A percentile compares a stretch with the other conserved stretches of the same genome.
phyloP scores from a whole-genome alignment of 2,329 filamentous ascomycete genomes.

The Lasiodiplodia hormozganensis region DNA sequence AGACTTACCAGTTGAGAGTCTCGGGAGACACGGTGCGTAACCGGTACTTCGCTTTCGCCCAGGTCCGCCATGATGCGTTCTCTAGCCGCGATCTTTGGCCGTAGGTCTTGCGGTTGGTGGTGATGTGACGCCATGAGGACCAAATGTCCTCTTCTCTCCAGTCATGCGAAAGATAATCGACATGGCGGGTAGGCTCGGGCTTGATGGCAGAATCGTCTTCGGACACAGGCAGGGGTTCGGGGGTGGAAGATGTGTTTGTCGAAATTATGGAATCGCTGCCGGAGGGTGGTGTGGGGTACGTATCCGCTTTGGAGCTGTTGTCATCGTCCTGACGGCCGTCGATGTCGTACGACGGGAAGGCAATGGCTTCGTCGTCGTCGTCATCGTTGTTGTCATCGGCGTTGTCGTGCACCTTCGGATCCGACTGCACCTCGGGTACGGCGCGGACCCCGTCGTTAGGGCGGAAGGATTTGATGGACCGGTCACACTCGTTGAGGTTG shows the following conservation, averaged over 20 bases:
- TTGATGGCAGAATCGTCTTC: constrained; percentile 82
- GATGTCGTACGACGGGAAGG: constrained; percentile 54
- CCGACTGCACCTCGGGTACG: constrained; percentile 54
- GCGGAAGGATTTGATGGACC: constrained; percentile 68
- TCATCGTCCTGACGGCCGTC: constrained; percentile 32
- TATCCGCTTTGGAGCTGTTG: constrained; percentile 42
- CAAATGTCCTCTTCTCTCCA: constrained; percentile 97
- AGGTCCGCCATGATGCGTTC: constrained; percentile 96
- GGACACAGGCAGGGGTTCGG: constrained; percentile 63
- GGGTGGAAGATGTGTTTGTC: constrained; percentile 55
- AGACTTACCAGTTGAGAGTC: constrained; percentile 84
- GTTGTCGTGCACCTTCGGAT: neutral
- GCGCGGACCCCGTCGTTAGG: constrained; percentile 67
- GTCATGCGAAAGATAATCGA: constrained; percentile 93
- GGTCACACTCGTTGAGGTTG: constrained; percentile 43
- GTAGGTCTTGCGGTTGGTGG: constrained; percentile 78
- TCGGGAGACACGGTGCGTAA: constrained; percentile 89
- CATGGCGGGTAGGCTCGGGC: constrained; percentile 79
- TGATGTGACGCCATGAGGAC: constrained; percentile 95
- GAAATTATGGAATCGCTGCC: constrained; percentile 58
- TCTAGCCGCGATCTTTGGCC: constrained; percentile 83
- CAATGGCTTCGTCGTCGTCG: constrained; percentile 51
- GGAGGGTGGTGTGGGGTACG: constrained; percentile 59
- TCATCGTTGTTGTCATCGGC: constrained; percentile 36
- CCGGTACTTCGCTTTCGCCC: constrained; percentile 90